Base-by-base conservation (phyloP, 176 grass and related monocot species). In the Carex parvula region DNA sequence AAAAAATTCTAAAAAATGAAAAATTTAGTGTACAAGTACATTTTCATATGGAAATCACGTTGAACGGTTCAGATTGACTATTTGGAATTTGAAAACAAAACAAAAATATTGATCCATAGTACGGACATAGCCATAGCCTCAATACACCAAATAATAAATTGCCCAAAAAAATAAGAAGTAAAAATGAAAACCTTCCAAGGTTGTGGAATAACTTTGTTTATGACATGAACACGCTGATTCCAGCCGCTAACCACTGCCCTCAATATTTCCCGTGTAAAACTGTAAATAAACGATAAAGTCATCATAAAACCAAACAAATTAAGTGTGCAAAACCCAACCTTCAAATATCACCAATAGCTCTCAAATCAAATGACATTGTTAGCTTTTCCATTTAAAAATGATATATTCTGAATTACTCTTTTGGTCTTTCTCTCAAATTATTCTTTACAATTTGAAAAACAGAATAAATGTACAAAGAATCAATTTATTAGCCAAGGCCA, bases 141-240 rank as follows among this genome's bases (percentile, higher is more conserved):
- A 39, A 39, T 39, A 39, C 5, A 39, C 65, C 58, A 70, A 5
- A 86, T 12, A 67, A 3, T 53, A 76, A 69, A 39, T 15, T 69
- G 65, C 32, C 2, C 15, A 12, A 64, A 70, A 75, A 54, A 76
- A 17, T 30, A 29, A 55, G 33, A 54, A 11, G 41, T 55, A 88
- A 60, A 81, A 20, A 56, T 76, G 76, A 53, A 55, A 6, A 98
- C 95, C 95, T 95, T 98, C 95, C 95, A 98, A 82, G 88, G 75
- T 60, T 95, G 95, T 16, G 95, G 95, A 91, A 90, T 91, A 67
- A 98, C 87, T 93, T 91, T 95, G 76, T 94, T 81, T 20, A 98
- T 95, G 62, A 95, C 53, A 75, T 69, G 86, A 84, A 98, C 89
- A 81, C 92, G 89, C 67, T 93, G 85, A 88, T 98, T 86, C 95